Base-by-base conservation (phyloP, 495 filamentous ascomycete species). In the Xylaria scruposa region DNA sequence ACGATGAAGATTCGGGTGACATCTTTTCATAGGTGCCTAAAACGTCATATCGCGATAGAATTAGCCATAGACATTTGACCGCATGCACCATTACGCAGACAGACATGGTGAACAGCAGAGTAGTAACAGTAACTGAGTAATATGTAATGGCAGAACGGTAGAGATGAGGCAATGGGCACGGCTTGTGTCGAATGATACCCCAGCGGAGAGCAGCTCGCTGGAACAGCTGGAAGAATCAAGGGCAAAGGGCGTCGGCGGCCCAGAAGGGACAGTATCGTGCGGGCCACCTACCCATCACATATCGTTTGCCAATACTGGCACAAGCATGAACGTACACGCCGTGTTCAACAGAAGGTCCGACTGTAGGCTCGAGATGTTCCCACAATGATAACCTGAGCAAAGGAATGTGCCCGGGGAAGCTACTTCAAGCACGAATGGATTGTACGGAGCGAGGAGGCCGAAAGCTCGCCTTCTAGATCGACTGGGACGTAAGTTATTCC, bases 1-100 rank as follows among this genome's bases (percentile, higher is more conserved):
- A 85, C 62, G 94, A 94, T 65, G 86, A 85, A 60, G 91, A 90
- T 81, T 96, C 93, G 75, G 91, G 86, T 80, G 91, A 89, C 87
- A 89, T 88, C 21, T 70, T 85, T 40, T 71, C 70, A 60, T 59
- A 13, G 53, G 70, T 42, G 70, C 70, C 38, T 73, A 61, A 29
- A 56, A 65, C 51, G 42, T 51, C 36, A 61, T 75, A 64, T 58
- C 80, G 72, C 44, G 59, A 75, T 42, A 78, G 38, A 63, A 75
- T 83, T 78, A 83, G 80, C 80, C 73, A 76, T 40, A 75, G 15
- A 44, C 72, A 68, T 24, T 63, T 75, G 74, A 73, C 73, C 68
- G 74, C 68, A 73, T 74, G 72, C 74, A 77, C 70, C 72, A 72
- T 73, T 70, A 62, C 60, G 65, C 65, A 51, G 40, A 31, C 67